phyloP scores from a whole-genome alignment of 2,329 filamentous ascomycete species.

The Aureobasidium melanogenum region DNA sequence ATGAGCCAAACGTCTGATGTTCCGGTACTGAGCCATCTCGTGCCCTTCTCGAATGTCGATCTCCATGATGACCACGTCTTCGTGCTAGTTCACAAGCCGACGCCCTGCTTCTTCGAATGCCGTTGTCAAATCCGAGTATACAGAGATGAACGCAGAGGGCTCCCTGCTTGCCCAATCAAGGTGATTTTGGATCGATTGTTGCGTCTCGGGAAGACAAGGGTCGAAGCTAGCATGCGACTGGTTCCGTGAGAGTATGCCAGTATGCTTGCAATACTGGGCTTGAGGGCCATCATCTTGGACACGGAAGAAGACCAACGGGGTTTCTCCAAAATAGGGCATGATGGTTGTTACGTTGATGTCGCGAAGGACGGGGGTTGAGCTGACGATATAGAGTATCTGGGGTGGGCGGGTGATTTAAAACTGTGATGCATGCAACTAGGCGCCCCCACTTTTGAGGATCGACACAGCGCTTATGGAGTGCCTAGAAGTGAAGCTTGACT shows the following conservation, averaged over 20 bases:
- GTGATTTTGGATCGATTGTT: neutral
- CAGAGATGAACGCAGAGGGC: neutral
- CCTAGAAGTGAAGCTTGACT: neutral
- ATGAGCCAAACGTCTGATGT: neutral
- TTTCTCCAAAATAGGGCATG: neutral
- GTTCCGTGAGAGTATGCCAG: neutral
- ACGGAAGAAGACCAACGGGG: neutral
- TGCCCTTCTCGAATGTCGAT: constrained; percentile 1
- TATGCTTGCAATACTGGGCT: neutral
- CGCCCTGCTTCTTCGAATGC: neutral
- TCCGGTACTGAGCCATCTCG: neutral
- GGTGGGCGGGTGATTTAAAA: neutral
- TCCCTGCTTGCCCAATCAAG: neutral
- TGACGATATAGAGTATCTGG: neutral
- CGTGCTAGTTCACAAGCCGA: neutral
- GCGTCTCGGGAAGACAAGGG: neutral
- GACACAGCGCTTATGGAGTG: neutral
- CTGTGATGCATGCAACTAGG: neutral
- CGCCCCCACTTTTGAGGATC: neutral
- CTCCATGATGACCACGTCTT: neutral
- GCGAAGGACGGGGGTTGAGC: neutral
- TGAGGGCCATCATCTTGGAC: neutral
- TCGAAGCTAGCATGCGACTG: neutral
- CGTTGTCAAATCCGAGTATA: neutral
- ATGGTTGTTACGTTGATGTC: neutral